Conservation (phyloP, 805 yeast species). For the Allodekkera sacchari region DNA sequence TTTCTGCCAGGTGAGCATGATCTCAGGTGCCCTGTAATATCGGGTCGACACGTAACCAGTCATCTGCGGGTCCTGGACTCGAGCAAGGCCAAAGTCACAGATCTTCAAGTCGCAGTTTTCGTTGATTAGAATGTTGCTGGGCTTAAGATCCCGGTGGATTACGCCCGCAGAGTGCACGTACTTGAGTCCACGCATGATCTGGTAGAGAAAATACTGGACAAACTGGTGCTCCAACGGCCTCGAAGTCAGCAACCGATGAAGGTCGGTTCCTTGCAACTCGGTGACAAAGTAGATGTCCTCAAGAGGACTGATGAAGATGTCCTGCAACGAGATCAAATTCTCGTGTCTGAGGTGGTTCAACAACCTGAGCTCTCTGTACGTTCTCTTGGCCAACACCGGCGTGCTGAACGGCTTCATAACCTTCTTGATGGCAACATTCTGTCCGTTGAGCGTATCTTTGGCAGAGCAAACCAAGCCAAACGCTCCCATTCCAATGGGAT, state of each 20-base stretch:
- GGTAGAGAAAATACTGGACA: slow-evolving; percentile 93
- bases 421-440: slow-evolving; percentile 94
- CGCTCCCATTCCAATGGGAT: slow-evolving; percentile 99
- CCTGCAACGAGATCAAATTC: slow-evolving; percentile 85
- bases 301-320: slow-evolving; percentile 86
- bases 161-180: slow-evolving; percentile 96
- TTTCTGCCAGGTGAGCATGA: slow-evolving; percentile 98
- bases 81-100: slow-evolving; percentile 93
- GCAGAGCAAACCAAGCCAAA: slow-evolving; percentile 98
- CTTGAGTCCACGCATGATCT: slow-evolving; percentile 86
- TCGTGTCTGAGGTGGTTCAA: slow-evolving; percentile 92
- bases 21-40: slow-evolving; percentile 96
- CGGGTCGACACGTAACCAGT: slow-evolving; percentile 96
- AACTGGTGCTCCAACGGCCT: slow-evolving; percentile 94
- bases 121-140: slow-evolving; percentile 68
- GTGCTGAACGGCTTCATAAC: slow-evolving; percentile 97
- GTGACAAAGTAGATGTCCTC: slow-evolving; percentile 97
- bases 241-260: slow-evolving; percentile 83
- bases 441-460: slow-evolving; percentile 79
- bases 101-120: slow-evolving; percentile 93
- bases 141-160: slow-evolving; percentile 71
- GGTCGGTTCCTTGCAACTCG: slow-evolving; percentile 93
- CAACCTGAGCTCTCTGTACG: slow-evolving; percentile 90
- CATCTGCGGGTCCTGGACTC: slow-evolving; percentile 98
- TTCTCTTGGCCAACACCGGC: slow-evolving; percentile 89